Evolutionary conservation across 2,329 filamentous ascomycete genomes (phyloP), one percentile per base, ranked within the genome.

Genomic region (Penicillium palitans): DNA sequence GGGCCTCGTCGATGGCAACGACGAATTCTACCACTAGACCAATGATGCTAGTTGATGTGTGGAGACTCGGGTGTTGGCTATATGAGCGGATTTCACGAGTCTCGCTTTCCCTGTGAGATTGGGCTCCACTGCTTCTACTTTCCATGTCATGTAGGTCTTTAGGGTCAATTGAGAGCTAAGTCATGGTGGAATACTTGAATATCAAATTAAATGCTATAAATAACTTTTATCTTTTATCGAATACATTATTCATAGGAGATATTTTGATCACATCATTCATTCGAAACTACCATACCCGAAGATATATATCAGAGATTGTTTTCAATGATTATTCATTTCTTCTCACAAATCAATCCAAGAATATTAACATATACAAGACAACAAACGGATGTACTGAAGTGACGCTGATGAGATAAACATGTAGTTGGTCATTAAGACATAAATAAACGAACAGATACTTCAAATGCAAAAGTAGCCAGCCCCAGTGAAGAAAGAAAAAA

Each of bases 1-100:
- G 75, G 74, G 74, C 74, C 75, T 76, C 74, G 69, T 77, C 75
- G 75, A 77, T 76, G 69, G 67, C 69, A 70, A 72, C 70, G 69
- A 71, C 64, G 67, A 71, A 72, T 67, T 69, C 69, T 74, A 74
- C 72, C 72, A 74, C 72, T 74, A 74, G 72, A 74, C 72, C 72
- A 74, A 73, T 72, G 71, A 73, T 74, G 72, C 72, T 69, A 44
- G 50, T 62, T 61, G 21, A 55, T 65, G 40, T 58, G 37, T 55
- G 52, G 37, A 27, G 35, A 25, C 4, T 8, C 15, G 1, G 6
- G 2, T 33, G 19, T 33, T 53, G 21, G 6, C 10, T n/a, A 50
- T n/a, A 42, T n/a, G 4, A 55, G 10, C 5, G 4, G 3, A 24
- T 33, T 2, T 0, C 12, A 15, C 12, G 0, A 33, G 31, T 33